These are phyloP conservation scores for Gnetum montanum DNA, from an alignment of 75 land plant species.

Conservation along the genomic window DNA sequence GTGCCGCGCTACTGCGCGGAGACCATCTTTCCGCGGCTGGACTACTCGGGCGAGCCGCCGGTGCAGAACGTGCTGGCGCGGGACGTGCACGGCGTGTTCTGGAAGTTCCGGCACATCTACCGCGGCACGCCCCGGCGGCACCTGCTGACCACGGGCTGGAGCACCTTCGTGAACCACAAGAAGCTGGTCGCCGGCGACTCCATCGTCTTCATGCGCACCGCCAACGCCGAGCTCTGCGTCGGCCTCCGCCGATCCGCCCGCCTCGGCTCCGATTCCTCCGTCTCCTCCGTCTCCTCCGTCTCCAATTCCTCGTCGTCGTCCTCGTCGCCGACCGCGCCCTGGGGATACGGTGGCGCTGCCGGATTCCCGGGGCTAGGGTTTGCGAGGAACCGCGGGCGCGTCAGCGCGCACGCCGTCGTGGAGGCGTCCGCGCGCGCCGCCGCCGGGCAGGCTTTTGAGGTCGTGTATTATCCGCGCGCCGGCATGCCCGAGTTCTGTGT, in stretches of 20 bases:
- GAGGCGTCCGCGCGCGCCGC: constrained; percentile 64
- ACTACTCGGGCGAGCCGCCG: constrained; percentile 76
- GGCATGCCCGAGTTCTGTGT: constrained; percentile 85
- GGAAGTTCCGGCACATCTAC: constrained; percentile 92
- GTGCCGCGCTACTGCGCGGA: constrained; percentile 90
- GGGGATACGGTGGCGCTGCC: constrained; percentile 18
- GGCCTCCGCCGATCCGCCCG: constrained; percentile 72
- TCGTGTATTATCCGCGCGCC: constrained; percentile 66
- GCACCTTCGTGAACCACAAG: constrained; percentile 83
- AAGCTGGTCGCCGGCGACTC: constrained; percentile 94
- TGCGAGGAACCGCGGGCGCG: constrained; percentile 33
- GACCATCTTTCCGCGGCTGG: constrained; percentile 82
- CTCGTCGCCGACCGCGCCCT: constrained; percentile 4
- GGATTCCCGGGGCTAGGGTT: too few species aligned
- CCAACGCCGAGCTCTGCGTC: constrained; percentile 76
- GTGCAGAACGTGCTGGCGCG: constrained; percentile 73
- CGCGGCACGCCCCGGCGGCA: constrained; percentile 85
- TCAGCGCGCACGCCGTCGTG: constrained; percentile 42
- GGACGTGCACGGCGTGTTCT: constrained; percentile 79
- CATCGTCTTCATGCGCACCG: constrained; percentile 70
- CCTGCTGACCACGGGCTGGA: constrained; percentile 87
- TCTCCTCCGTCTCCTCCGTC: constrained; percentile 16
- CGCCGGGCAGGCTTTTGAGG: constrained; percentile 60
- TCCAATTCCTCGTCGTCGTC: constrained; percentile 6
- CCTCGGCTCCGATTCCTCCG: constrained; percentile 27